These are phyloP conservation scores for Boletus semigastroideus DNA, from an alignment of 1,284 basidiomycete genomes.

Conservation along the genomic window DNA sequence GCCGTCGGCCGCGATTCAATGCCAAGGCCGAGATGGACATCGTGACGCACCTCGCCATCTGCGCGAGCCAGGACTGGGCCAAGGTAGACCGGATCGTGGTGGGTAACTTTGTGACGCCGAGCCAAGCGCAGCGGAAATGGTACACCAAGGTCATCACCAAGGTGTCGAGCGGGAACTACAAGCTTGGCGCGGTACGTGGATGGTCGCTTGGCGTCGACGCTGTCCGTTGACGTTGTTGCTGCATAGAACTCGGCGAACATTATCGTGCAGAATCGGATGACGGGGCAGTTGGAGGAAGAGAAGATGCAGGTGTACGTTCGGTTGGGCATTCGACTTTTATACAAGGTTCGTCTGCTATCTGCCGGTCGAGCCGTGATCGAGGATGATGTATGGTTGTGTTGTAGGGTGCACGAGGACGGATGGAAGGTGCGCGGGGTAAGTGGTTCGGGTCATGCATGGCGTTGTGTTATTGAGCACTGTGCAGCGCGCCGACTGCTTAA, in stretches of 20 bases:
- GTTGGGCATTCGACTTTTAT: constrained; percentile 87
- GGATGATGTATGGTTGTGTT: background rate
- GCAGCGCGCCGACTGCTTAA: constrained; percentile 67
- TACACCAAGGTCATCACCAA: constrained; percentile 88
- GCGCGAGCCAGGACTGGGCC: constrained; percentile 91
- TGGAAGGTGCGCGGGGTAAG: constrained; percentile 87
- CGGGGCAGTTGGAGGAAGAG: constrained; percentile 94
- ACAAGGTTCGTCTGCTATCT: constrained; percentile 58
- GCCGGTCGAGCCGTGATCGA: background rate
- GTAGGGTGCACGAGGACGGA: constrained; percentile 79
- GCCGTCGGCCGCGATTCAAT: constrained; percentile 83
- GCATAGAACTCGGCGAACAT: constrained; percentile 90
- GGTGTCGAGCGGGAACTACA: constrained; percentile 84
- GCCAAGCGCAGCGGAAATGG: constrained; percentile 97
- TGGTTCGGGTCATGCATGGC: constrained; percentile 4
- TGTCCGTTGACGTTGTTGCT: background rate
- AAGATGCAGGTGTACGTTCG: constrained; percentile 98
- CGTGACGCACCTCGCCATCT: constrained; percentile 90
- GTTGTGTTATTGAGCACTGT: constrained; percentile 1
- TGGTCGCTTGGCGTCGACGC: background rate
- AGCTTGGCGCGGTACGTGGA: constrained; percentile 76
- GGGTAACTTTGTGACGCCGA: constrained; percentile 93
- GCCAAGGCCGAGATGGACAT: constrained; percentile 92
- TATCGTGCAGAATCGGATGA: constrained; percentile 88
- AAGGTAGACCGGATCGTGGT: constrained; percentile 87